A percentile compares a stretch with the other conserved stretches of the same genome.
phyloP scores from a whole-genome alignment of 2,329 filamentous ascomycete genomes.

The Penicillium crustosum region DNA sequence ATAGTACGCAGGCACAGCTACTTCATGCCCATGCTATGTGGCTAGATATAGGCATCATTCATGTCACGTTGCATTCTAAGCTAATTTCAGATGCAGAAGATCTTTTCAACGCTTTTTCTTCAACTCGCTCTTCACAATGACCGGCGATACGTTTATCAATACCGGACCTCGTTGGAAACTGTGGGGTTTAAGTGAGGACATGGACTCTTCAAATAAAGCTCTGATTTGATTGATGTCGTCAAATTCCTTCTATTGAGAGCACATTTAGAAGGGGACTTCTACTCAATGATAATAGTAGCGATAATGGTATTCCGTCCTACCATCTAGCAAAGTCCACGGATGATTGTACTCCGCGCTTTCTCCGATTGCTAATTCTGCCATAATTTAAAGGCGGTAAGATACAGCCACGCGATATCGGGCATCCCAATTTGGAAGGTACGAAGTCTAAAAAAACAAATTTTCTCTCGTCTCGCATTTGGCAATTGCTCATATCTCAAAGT shows the following conservation, averaged over 20 bases:
- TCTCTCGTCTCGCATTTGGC: background rate
- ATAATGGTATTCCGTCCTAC: background rate
- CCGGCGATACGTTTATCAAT: background rate
- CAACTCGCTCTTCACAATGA: background rate
- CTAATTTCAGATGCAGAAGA: background rate
- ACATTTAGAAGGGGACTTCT: background rate
- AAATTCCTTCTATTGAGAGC: background rate
- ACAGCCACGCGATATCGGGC: constrained; percentile 18
- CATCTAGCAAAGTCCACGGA: background rate
- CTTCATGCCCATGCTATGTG: background rate
- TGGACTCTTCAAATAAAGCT: background rate
- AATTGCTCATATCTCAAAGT: background rate
- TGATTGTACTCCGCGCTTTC: background rate
- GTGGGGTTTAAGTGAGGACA: background rate
- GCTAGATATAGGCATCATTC: background rate
- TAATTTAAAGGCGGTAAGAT: constrained; percentile 12
- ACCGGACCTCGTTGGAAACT: background rate
- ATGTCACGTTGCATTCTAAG: background rate
- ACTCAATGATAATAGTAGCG: background rate
- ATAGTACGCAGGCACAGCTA: background rate
- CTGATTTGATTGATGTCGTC: too few relatives aligned
- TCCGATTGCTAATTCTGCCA: constrained; percentile 16
- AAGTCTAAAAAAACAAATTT: constrained; percentile 19
- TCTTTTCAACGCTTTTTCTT: background rate
- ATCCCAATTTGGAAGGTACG: constrained; percentile 16